phyloP scores from a whole-genome alignment of 495 filamentous ascomycete genomes.

The Melanomma pulvis-pyrius region DNA sequence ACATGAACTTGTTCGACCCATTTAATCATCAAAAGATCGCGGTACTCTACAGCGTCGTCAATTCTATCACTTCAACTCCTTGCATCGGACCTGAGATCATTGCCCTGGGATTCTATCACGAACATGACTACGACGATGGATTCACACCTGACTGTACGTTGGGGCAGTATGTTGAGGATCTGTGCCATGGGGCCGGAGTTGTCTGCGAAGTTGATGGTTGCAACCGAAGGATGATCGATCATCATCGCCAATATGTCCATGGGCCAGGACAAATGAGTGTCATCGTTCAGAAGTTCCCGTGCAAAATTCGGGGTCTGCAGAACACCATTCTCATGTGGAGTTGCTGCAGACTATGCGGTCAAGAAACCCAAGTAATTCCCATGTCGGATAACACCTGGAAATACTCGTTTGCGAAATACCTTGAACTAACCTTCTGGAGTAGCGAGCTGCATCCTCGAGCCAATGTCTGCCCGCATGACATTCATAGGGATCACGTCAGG shows the following conservation, averaged over 20 bases:
- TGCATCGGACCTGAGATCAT: constrained; percentile 88
- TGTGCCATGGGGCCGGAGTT: constrained; percentile 73
- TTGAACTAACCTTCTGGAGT: constrained; percentile 96
- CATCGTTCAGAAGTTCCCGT: constrained; percentile 75
- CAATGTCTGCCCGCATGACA: constrained; percentile 87
- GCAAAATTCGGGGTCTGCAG: constrained; percentile 68
- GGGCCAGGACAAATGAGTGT: constrained; percentile 91
- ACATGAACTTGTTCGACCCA: constrained; percentile 85
- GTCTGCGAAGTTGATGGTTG: constrained; percentile 83
- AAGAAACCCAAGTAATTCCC: constrained; percentile 83
- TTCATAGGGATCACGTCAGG: constrained; percentile 86
- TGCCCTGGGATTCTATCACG: constrained; percentile 88
- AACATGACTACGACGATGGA: constrained; percentile 67
- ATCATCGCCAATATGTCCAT: constrained; percentile 96
- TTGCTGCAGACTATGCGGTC: constrained; percentile 84
- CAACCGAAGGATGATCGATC: constrained; percentile 85
- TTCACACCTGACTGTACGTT: constrained; percentile 89
- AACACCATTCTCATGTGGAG: constrained; percentile 97
- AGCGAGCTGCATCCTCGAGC: constrained; percentile 75
- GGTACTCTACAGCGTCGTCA: constrained; percentile 91
- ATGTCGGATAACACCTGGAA: constrained; percentile 98
- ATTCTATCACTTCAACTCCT: constrained; percentile 85
- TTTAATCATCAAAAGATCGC: constrained; percentile 93
- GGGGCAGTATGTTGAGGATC: constrained; percentile 92
- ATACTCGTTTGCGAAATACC: constrained; percentile 97